Base-by-base conservation (phyloP, 169 alveolate genomes). In the Plasmodium fragile region DNA sequence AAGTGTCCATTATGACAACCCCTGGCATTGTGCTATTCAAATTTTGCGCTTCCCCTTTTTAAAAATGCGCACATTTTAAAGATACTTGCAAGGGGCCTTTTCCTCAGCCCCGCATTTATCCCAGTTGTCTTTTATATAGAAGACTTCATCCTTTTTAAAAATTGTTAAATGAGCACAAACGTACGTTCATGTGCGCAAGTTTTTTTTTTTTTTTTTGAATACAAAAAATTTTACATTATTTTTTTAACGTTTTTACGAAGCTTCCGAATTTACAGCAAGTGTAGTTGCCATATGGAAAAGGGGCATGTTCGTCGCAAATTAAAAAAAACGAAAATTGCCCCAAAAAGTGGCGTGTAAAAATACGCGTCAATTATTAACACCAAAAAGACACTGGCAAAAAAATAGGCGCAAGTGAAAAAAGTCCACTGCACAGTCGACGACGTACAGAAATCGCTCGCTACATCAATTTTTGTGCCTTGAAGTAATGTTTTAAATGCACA, bases 391-490 rank as follows among this genome's bases (percentile, higher is more conserved):
- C 41, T 65, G n/a, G 1, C 75, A 65, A 65, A 59, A n/a, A 65
- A 65, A 65, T 65, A 0, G 30, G 11, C 39, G n/a, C 3, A 16
- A 36, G 7, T 5, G 36, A n/a, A 16, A 49, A 49, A 49, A 49
- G 22, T 49, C 59, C 59, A 16, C 59, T 49, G 18, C 59, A 49
- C 59, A 49, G 11, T 49, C 8, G 22, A 49, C 59, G 25, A 7
- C 75, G 18, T 4, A n/a, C 13, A 7, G 0, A 25, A 13, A 4
- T 30, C 36, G 2, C 10, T 25, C 25, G 49, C 81, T 93, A 96
- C 81, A 96, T 92, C 32, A 96, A 83, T 52, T 96, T 83, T 39
- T 96, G 95, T n/a, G 96, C 92, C 80, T 94, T 96, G 83, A 96
- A 96, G 73, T 93, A 96, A 80, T 92, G 55, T 43, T 95, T 96